A percentile compares a stretch with the other conserved stretches of the same genome.
Evolutionary conservation across 1,139 yeast species (phyloP).

Genomic region (Pichia sp.): DNA sequence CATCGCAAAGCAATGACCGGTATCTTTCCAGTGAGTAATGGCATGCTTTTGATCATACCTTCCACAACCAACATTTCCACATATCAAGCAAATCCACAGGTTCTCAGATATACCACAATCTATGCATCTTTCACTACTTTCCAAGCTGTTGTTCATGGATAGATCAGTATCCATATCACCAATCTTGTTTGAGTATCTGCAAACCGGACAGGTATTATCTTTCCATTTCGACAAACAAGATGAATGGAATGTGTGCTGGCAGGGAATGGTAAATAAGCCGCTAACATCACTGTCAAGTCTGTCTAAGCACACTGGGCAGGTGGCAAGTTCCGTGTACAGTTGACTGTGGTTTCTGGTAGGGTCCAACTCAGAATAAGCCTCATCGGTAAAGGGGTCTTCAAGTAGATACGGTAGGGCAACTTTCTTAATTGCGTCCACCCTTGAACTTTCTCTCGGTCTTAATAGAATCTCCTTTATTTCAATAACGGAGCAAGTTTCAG

Average conservation of each 20-base stretch:
- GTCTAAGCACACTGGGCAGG: conserved; percentile 92
- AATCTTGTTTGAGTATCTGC: conserved; percentile 56
- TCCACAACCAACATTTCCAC: conserved; percentile 90
- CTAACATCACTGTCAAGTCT: conserved; percentile 78
- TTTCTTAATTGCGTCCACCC: conserved; percentile 20
- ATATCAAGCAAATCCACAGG: conserved; percentile 84
- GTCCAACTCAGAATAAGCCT: background rate
- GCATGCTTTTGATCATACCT: conserved; percentile 88
- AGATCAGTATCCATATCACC: background rate
- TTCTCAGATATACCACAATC: conserved; percentile 59
- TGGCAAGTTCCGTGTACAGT: conserved; percentile 58
- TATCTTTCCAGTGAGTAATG: conserved; percentile 64
- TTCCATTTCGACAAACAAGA: conserved; percentile 85
- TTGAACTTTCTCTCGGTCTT: conserved; percentile 22
- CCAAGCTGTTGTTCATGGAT: background rate
- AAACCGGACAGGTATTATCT: conserved; percentile 88
- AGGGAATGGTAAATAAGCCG: conserved; percentile 80
- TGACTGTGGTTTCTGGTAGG: background rate
- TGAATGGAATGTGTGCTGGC: conserved; percentile 93
- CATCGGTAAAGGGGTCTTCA: conserved; percentile 59
- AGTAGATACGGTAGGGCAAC: conserved; percentile 53
- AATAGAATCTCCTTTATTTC: conserved; percentile 56
- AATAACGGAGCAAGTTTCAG: conserved; percentile 77
- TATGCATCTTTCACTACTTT: conserved; percentile 31
- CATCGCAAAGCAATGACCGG: conserved; percentile 92